Conservation (phyloP, 2,329 filamentous ascomycete species). For the Microsporum audouinii region DNA sequence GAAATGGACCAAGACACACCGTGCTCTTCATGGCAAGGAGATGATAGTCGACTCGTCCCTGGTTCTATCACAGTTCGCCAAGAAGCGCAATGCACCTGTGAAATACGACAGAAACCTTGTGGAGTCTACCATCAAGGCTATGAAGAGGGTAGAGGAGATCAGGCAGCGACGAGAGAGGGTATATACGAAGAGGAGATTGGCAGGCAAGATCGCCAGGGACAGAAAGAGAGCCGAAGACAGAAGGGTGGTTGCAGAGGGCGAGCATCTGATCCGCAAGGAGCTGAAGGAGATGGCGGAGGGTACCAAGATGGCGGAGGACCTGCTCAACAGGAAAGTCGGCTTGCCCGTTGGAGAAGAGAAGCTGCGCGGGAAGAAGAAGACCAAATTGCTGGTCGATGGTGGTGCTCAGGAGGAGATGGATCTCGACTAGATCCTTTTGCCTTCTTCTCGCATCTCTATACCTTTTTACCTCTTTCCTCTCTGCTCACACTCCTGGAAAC, state of each 20-base stretch:
- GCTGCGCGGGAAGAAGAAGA: slow-evolving; percentile 34
- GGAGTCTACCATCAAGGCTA: slow-evolving; percentile 75
- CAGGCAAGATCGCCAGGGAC: slow-evolving; percentile 62
- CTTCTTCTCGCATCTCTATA: background rate
- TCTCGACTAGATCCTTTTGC: slow-evolving; percentile 25
- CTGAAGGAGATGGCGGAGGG: slow-evolving; percentile 47
- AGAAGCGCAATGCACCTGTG: slow-evolving; percentile 83
- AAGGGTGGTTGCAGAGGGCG: slow-evolving; percentile 82
- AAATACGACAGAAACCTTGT: slow-evolving; percentile 93
- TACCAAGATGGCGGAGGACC: slow-evolving; percentile 23
- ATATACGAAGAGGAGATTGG: slow-evolving; percentile 90
- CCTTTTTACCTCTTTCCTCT: background rate
- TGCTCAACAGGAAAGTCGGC: slow-evolving; percentile 26
- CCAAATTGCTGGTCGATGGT: slow-evolving; percentile 35
- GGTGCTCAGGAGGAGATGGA: slow-evolving; percentile 38
- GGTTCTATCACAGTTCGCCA: slow-evolving; percentile 58
- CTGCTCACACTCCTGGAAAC: background rate
- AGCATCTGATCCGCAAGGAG: slow-evolving; percentile 74
- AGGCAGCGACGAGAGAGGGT: slow-evolving; percentile 69
- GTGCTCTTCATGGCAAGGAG: slow-evolving; percentile 69
- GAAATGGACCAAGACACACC: slow-evolving; percentile 93
- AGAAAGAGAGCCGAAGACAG: slow-evolving; percentile 66
- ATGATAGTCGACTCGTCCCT: slow-evolving; percentile 92
- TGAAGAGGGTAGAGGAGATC: slow-evolving; percentile 84
- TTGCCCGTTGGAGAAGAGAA: slow-evolving; percentile 33